Conservation (phyloP, 805 yeast genomes). For the Wickerhamomyces chaumierensis region DNA sequence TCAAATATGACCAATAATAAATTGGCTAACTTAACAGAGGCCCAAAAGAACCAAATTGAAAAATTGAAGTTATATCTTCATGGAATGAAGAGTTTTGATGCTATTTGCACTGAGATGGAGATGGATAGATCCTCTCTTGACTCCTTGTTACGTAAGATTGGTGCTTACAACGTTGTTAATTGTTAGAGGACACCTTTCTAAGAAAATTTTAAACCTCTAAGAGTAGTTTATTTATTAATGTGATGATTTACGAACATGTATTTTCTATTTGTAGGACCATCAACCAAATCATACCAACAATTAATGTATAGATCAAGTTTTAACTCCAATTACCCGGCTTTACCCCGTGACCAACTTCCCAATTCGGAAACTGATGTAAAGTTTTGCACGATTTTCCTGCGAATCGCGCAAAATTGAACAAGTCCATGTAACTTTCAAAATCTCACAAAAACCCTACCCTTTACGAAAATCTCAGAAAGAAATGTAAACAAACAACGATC, state of each 20-base stretch:
- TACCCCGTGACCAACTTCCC: no score
- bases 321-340: no score
- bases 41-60: constrained; percentile 7
- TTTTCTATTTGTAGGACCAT: no score
- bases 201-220: no score
- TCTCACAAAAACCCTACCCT: not conserved
- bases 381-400: not conserved
- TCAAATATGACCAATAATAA: constrained; percentile 1
- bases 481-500: not conserved
- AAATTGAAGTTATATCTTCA: constrained; percentile 28
- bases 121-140: constrained; percentile 47
- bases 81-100: constrained; percentile 46
- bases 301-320: no score
- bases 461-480: not conserved
- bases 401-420: not conserved
- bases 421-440: not conserved
- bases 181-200: no score
- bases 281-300: no score
- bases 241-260: no score
- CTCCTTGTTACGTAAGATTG: constrained; percentile 30
- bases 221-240: no score
- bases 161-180: constrained; percentile 38
- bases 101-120: constrained; percentile 60
- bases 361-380: not conserved
- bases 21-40: constrained; percentile 6